Evolutionary conservation across 2,329 filamentous ascomycete species (phyloP).

Genomic region (Claviceps digitariae): DNA sequence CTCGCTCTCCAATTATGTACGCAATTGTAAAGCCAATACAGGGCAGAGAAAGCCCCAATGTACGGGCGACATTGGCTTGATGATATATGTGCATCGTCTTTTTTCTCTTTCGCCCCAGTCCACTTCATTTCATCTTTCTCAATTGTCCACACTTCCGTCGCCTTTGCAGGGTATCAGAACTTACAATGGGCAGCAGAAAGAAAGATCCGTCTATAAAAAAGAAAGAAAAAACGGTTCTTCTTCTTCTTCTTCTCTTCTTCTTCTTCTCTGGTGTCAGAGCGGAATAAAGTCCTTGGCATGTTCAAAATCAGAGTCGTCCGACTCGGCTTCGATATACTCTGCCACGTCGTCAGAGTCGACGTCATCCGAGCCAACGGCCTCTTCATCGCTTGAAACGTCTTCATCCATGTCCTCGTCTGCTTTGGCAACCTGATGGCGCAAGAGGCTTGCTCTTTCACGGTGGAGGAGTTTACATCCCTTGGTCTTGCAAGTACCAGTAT

Average conservation of each 20-base stretch:
- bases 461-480: constrained; percentile 77
- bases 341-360: constrained; percentile 65
- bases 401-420: constrained; percentile 38
- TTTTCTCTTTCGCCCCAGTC: background rate
- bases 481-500: constrained; percentile 69
- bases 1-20: background rate
- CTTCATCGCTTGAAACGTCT: constrained; percentile 69
- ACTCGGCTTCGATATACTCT: constrained; percentile 47
- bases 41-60: background rate
- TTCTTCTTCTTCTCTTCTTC: background rate
- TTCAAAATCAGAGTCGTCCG: constrained; percentile 40
- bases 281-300: constrained; percentile 47
- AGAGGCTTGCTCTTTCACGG: constrained; percentile 70
- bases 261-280: constrained; percentile 13
- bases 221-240: background rate
- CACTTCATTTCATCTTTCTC: background rate
- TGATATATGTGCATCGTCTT: background rate
- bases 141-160: background rate
- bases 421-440: constrained; percentile 51
- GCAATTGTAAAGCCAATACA: background rate
- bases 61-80: background rate
- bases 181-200: background rate
- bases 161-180: background rate
- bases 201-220: too few species aligned
- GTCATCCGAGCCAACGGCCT: constrained; percentile 58